phyloP scores from a whole-genome alignment of 768 basidiomycete species.

The Neoboletus subvelutipes region DNA sequence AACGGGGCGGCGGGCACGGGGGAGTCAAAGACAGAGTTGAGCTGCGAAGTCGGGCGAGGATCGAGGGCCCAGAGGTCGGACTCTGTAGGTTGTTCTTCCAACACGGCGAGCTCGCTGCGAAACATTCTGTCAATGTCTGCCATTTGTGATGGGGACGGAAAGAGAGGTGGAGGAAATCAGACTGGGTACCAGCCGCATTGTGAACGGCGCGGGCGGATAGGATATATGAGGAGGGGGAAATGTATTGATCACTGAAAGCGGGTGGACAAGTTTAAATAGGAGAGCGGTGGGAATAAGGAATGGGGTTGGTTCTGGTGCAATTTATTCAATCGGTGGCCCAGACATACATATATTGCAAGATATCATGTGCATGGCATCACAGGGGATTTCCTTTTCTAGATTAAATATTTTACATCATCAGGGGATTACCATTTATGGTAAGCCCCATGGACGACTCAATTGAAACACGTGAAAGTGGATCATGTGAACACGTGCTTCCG shows the following conservation, averaged over 20 bases:
- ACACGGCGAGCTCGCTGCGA: constrained; percentile 16
- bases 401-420: background rate
- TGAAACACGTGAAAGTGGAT: constrained; percentile 27
- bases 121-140: constrained; percentile 28
- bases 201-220: background rate
- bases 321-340: background rate
- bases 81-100: constrained; percentile 7
- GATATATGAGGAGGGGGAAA: constrained; percentile 3
- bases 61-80: constrained; percentile 9
- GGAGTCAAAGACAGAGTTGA: background rate
- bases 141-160: constrained; percentile 9
- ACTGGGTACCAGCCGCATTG: constrained; percentile 15
- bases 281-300: background rate
- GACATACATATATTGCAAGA: too few species aligned
- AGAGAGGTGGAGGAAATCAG: background rate
- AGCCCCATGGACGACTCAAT: background rate
- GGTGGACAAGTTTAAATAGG: background rate
- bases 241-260: constrained; percentile 17
- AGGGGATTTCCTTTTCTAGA: constrained; percentile 15
- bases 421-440: constrained; percentile 10
- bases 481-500: constrained; percentile 8
- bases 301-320: background rate
- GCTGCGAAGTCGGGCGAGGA: background rate
- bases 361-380: background rate
- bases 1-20: background rate